These are phyloP conservation scores for Aegilops tauschii DNA, from an alignment of 176 grass and related monocot species.

Conservation along the genomic window DNA sequence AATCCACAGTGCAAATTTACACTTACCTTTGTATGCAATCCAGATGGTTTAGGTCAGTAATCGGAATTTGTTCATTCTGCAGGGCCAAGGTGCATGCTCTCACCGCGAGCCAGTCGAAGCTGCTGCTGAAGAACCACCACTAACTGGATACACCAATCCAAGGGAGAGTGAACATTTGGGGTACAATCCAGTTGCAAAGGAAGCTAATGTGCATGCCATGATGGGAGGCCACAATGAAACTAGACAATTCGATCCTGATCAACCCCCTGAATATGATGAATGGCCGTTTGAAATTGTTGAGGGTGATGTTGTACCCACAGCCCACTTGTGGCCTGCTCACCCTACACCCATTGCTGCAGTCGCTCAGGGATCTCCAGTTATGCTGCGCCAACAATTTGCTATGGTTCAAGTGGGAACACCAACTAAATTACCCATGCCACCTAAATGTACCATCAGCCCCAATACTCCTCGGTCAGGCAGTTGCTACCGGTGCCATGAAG, in stretches of 20 bases:
- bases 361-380: not conserved
- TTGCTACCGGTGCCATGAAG: constrained; percentile 25
- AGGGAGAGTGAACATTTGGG: not conserved
- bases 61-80: constrained; percentile 12
- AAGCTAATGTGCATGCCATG: not conserved
- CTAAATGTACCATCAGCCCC: not conserved
- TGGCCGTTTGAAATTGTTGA: constrained; percentile 25
- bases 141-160: not conserved
- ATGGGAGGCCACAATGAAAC: not conserved
- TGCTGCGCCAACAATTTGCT: not conserved
- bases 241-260: not conserved
- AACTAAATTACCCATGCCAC: not conserved
- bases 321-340: not conserved
- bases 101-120: constrained; percentile 2
- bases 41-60: not conserved
- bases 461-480: not conserved
- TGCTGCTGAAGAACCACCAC: not conserved
- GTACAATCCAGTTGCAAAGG: not conserved
- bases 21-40: not conserved
- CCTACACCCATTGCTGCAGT: not conserved
- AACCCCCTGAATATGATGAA: not conserved
- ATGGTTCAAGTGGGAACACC: not conserved
- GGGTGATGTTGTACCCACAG: not conserved
- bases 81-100: constrained; percentile 58
- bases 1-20: not conserved